Percentiles rank a stretch among this genome's conserved stretches.
phyloP scores from a whole-genome alignment of 306 rosid species.

The Fagus crenata region DNA sequence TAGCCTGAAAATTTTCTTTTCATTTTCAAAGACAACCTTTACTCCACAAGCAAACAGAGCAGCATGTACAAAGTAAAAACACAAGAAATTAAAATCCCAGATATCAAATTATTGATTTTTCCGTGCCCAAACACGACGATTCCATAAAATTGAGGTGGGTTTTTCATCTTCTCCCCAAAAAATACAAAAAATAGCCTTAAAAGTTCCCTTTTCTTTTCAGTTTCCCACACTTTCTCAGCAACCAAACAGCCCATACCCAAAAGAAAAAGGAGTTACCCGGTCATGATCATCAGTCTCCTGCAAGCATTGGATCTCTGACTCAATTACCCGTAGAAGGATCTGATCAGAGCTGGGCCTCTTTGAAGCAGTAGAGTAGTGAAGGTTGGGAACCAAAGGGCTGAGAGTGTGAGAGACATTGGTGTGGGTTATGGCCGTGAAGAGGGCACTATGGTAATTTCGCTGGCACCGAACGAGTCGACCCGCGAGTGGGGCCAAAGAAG shows the following conservation, averaged over 20 bases:
- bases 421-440: conserved; percentile 42
- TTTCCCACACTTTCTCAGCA: background rate
- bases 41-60: no score
- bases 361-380: conserved; percentile 50
- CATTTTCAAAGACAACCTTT: no score
- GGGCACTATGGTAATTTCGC: conserved; percentile 32
- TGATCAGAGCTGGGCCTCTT: conserved; percentile 54
- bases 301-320: conserved; percentile 66
- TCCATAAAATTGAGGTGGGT: background rate
- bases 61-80: background rate
- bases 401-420: background rate
- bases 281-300: conserved; percentile 54
- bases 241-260: background rate
- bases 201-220: background rate
- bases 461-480: conserved; percentile 41
- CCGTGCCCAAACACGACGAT: background rate
- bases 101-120: background rate
- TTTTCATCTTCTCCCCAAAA: background rate
- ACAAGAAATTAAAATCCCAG: background rate
- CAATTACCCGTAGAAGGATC: conserved; percentile 55
- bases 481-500: conserved; percentile 50
- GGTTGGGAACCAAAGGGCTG: conserved; percentile 29
- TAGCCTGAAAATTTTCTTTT: background rate
- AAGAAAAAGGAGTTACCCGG: conserved; percentile 37
- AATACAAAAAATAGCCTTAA: background rate